Percentiles rank a stretch among this genome's conserved stretches.
Conservation (phyloP, 2,329 filamentous ascomycete species). For the Exophiala mesophila region DNA sequence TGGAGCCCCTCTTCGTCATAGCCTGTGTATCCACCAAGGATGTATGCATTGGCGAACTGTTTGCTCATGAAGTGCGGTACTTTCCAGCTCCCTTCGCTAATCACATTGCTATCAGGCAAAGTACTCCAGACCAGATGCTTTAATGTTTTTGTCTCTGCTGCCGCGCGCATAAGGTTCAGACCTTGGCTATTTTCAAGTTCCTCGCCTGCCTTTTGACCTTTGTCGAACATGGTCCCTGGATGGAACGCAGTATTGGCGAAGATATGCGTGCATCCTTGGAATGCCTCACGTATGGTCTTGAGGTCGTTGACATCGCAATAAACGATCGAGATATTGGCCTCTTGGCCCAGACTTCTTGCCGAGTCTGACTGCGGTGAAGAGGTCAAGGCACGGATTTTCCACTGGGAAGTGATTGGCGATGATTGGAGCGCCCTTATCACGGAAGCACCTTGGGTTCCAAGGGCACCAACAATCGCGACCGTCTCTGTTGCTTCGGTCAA, state of each 20-base stretch:
- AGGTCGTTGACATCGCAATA: conserved; percentile 3
- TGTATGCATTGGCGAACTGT: background rate
- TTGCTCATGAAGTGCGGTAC: background rate
- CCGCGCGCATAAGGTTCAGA: conserved; percentile 4
- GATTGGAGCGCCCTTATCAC: background rate
- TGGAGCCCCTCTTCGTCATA: background rate
- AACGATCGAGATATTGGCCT: conserved; percentile 1
- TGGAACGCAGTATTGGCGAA: conserved; percentile 5
- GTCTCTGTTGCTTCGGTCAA: background rate
- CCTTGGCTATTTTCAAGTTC: conserved; percentile 1
- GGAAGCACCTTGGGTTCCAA: background rate
- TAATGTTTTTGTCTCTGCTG: conserved; percentile 1
- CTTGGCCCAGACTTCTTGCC: background rate
- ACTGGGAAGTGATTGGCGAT: conserved; percentile 2
- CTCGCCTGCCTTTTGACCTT: conserved; percentile 3
- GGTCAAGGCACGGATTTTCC: conserved; percentile 4
- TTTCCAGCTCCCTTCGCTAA: background rate
- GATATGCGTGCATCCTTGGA: conserved; percentile 5
- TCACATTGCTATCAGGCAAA: conserved; percentile 2
- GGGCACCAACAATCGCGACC: background rate
- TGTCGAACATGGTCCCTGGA: background rate
- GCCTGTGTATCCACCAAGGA: background rate
- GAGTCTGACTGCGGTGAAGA: conserved; percentile 3
- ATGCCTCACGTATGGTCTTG: conserved; percentile 1
- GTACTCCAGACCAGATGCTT: conserved; percentile 3